Conservation (phyloP, 768 basidiomycete species). For the Holtermanniella nyarrowii region DNA sequence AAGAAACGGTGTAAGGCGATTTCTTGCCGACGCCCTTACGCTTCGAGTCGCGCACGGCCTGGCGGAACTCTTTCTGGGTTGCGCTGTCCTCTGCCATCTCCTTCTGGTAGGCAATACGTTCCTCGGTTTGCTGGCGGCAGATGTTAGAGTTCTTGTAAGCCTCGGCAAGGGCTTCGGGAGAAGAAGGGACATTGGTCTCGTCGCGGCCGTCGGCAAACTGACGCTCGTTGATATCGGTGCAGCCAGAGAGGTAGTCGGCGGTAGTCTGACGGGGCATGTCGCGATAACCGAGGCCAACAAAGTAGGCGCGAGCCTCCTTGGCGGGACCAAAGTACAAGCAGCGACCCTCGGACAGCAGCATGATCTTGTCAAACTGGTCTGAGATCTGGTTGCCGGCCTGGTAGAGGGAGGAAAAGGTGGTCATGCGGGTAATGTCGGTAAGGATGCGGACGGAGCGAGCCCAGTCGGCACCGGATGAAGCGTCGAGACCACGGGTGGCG, state of each 20-base stretch:
- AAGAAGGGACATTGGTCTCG: slow-evolving; percentile 52
- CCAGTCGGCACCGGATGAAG: slow-evolving; percentile 81
- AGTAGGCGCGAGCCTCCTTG: slow-evolving; percentile 56
- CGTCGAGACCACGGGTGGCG: slow-evolving; percentile 51
- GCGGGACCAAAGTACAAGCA: slow-evolving; percentile 68
- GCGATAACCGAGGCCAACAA: slow-evolving; percentile 60
- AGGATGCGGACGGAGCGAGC: slow-evolving; percentile 65
- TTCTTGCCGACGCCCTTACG: slow-evolving; percentile 60
- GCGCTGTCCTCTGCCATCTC: slow-evolving; percentile 48
- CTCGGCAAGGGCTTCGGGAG: slow-evolving; percentile 57
- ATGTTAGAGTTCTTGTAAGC: slow-evolving; percentile 52
- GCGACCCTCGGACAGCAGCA: slow-evolving; percentile 62
- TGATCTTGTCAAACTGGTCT: slow-evolving; percentile 67
- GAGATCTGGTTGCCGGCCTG: slow-evolving; percentile 61
- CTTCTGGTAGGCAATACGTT: slow-evolving; percentile 55
- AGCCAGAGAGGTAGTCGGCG: slow-evolving; percentile 66
- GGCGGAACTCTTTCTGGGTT: slow-evolving; percentile 61
- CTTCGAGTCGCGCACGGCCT: slow-evolving; percentile 69
- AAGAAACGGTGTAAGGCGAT: slow-evolving; percentile 74
- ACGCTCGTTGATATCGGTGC: slow-evolving; percentile 45
- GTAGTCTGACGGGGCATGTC: slow-evolving; percentile 71
- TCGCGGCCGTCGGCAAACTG: slow-evolving; percentile 63
- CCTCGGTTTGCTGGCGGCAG: slow-evolving; percentile 44
- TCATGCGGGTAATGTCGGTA: slow-evolving; percentile 52
- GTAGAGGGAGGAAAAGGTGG: slow-evolving; percentile 70